Evolutionary conservation across 1,139 yeast genomes (phyloP), one percentile per base, ranked within the genome.

Genomic region (Pichia sp.): DNA sequence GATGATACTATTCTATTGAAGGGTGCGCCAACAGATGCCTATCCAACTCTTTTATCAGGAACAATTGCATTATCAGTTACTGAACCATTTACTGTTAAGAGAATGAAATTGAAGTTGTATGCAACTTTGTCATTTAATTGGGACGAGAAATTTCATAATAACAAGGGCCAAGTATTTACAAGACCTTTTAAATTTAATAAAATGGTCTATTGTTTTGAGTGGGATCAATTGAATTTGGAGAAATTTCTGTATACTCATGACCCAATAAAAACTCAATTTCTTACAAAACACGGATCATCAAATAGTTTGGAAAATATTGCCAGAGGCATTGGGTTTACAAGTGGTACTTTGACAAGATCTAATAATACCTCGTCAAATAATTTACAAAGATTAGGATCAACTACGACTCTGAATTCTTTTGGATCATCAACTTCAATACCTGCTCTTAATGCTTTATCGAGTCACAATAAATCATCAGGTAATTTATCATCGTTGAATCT

Each of bases 1-100:
- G 84, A 82, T 55, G 95, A 89, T 61, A 94, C 89, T 8, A 68
- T 92, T 20, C 79, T 92, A 5, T 66, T 92, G 36, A 83, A 90
- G 58, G 98, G 98, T 1, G 60, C 79, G 2, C 79, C 85, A 3
- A 75, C 76, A 42, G 92, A 83, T 48, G 96, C 97, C 0, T 76
- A 88, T 0, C 83, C 96, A 1, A 86, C 80, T 1, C 68, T 85
- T 15, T 65, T 92, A 35, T 70, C 83, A 1, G 98, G 98, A 7
- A 79, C 79, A 24, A 80, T 92, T 24, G 92, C 85, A 1, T 67
- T 92, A 30, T 77, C 94, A 0, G 80, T 87, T 1, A 71, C 76
- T 29, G 97, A 92, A 56, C 88, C 96, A 1, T 69, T 88, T 51
- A 69, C 80, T 9, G 74, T 92, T 45, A 82, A 79, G 60, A 77